Percentiles rank a stretch among this genome's conserved stretches.
Evolutionary conservation across 2,329 filamentous ascomycete species (phyloP).

Genomic region (Trichoderma sp.): DNA sequence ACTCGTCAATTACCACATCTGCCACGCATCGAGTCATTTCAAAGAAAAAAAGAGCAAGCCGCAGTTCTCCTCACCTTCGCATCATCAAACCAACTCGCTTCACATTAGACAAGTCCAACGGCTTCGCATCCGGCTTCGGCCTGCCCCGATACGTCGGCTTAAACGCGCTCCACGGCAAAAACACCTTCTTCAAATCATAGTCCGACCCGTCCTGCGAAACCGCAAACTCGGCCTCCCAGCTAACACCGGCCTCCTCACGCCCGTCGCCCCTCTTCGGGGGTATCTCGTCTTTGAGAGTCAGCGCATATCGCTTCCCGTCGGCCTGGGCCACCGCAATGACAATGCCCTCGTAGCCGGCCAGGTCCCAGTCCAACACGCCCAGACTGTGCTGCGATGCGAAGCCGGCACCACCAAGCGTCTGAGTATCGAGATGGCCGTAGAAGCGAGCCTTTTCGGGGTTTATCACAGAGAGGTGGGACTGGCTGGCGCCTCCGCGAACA

Average conservation of each 20-base stretch:
- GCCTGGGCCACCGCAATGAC: constrained; percentile 48
- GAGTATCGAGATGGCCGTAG: constrained; percentile 67
- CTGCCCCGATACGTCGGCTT: constrained; percentile 71
- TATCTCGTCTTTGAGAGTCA: constrained; percentile 70
- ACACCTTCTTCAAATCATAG: constrained; percentile 38
- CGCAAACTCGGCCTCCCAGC: constrained; percentile 70
- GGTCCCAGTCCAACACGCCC: constrained; percentile 58
- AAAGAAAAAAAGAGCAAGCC: not conserved
- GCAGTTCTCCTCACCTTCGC: constrained; percentile 58
- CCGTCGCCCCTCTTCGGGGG: constrained; percentile 57
- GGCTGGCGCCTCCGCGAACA: constrained; percentile 70
- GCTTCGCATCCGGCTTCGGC: constrained; percentile 56
- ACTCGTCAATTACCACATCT: not conserved
- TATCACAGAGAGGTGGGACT: constrained; percentile 45
- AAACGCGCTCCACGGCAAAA: constrained; percentile 62
- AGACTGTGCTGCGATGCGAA: constrained; percentile 76
- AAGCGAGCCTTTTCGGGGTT: constrained; percentile 51
- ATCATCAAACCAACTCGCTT: constrained; percentile 75
- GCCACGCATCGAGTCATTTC: not conserved
- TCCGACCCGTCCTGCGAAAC: constrained; percentile 23
- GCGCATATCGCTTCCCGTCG: constrained; percentile 67
- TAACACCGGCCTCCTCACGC: constrained; percentile 67
- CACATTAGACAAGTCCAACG: constrained; percentile 57
- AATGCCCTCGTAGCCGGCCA: constrained; percentile 61
- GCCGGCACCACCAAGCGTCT: constrained; percentile 72